phyloP scores from a whole-genome alignment of 345 rosid genomes.

The Eucalyptus erythrocorys region DNA sequence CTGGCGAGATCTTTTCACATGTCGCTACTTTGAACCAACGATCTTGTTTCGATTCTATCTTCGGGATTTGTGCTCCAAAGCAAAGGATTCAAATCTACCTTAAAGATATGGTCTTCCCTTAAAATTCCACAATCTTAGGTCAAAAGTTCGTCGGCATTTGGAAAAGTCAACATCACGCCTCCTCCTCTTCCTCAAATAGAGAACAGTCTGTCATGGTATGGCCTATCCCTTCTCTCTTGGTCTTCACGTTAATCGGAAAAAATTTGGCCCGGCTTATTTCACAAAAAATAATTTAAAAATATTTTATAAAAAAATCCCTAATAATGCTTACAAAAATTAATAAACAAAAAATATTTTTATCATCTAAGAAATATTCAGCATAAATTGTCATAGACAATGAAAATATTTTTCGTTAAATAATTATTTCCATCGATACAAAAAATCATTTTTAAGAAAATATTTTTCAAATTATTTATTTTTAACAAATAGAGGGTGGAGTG shows the following conservation, averaged over 20 bases:
- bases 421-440: background rate
- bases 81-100: background rate
- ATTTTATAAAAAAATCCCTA: background rate
- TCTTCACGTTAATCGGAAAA: background rate
- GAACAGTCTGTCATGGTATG: background rate
- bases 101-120: background rate
- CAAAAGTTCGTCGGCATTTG: background rate
- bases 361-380: background rate
- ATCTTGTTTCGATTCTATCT: background rate
- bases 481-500: background rate
- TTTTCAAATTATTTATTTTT: rapidly evolving
- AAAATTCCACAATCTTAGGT: background rate
- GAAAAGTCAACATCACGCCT: background rate
- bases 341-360: background rate
- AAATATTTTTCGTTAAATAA: background rate
- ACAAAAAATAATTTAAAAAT: background rate
- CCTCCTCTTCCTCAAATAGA: background rate
- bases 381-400: background rate
- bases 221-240: background rate
- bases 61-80: too few species aligned
- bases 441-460: background rate
- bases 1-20: background rate
- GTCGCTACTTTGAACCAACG: background rate
- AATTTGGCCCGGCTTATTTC: background rate
- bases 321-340: background rate